Evolutionary conservation across 2,329 filamentous ascomycete species (phyloP), one percentile per base, ranked within the genome.

Genomic region (Cordyceps cateniannulata): DNA sequence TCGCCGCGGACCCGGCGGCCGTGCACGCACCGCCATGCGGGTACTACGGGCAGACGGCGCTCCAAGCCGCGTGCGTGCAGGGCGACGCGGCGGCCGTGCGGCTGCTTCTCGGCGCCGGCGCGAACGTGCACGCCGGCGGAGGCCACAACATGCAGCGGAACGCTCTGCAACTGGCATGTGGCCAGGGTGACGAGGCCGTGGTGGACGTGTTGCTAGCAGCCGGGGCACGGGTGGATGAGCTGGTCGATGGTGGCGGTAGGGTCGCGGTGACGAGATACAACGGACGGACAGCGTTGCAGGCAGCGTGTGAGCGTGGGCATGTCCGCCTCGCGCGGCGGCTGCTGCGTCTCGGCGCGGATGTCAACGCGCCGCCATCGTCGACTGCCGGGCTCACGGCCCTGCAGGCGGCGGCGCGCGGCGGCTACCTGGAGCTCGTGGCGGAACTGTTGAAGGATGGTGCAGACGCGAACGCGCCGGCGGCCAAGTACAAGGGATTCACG

Each of bases 211-310:
- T 60, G 27, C n/a, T 60, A 3, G 50, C 40, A 16, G 50, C 50
- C 4, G 59, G 59, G 3, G 59, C 59, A 8, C n/a, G 40, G 27
- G 50, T 60, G 40, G 8, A 60, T n/a, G 29, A 54, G 14, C 3
- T 29, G 44, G n/a, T n/a, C n/a, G n/a, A n/a, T n/a, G n/a, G n/a
- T n/a, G n/a, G n/a, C n/a, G n/a, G n/a, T n/a, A n/a, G n/a, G n/a
- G n/a, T n/a, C n/a, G n/a, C 12, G 2, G 50, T 60, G 12, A 56
- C 63, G 24, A 73, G 63, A 69, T 75, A 74, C 60, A 68, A 68
- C 50, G 75, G 63, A 58, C 72, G 66, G 64, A 80, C 63, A 66
- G 76, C 66, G 63, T 74, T 71, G 68, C 79, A 66, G 70, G 70
- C 64, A 62, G 75, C 73, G 2, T 68, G 69, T 1, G 66, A 69